A percentile compares a stretch with the other conserved stretches of the same genome.
Evolutionary conservation across 768 basidiomycete genomes (phyloP).

Genomic region (Candolleomyces efflorescens): DNA sequence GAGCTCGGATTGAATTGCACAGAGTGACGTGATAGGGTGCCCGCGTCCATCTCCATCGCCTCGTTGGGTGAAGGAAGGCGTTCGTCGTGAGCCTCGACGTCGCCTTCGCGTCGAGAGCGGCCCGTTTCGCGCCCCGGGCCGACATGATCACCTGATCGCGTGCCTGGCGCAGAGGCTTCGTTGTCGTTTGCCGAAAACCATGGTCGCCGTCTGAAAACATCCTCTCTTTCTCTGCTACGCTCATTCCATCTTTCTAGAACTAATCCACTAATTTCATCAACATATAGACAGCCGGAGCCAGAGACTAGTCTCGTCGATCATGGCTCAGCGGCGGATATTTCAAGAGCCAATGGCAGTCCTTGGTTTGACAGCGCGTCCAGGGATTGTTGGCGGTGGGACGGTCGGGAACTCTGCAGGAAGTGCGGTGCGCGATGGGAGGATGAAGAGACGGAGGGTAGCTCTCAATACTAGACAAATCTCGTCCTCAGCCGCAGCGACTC

Average conservation of each 20-base stretch:
- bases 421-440: too few species aligned
- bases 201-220: too few species aligned
- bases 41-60: too few species aligned
- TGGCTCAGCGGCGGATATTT: slow-evolving; percentile 1
- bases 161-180: not conserved
- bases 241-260: too few species aligned
- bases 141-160: not conserved
- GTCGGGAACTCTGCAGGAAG: not conserved
- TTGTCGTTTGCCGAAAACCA: not conserved
- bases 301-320: not conserved
- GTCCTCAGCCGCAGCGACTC: not conserved
- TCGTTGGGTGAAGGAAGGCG: too few species aligned
- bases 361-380: not conserved
- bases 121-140: not conserved
- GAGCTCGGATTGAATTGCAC: too few species aligned
- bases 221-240: too few species aligned
- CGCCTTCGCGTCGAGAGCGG: too few species aligned
- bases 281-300: not conserved
- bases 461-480: too few species aligned
- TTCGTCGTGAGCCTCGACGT: too few species aligned
- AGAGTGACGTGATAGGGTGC: too few species aligned
- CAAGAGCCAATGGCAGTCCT: not conserved
- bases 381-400: not conserved
- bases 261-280: not conserved
- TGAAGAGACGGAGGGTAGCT: too few species aligned